Base-by-base conservation (phyloP, 2,329 filamentous ascomycete species). In the Arthrocladium fulminans region DNA sequence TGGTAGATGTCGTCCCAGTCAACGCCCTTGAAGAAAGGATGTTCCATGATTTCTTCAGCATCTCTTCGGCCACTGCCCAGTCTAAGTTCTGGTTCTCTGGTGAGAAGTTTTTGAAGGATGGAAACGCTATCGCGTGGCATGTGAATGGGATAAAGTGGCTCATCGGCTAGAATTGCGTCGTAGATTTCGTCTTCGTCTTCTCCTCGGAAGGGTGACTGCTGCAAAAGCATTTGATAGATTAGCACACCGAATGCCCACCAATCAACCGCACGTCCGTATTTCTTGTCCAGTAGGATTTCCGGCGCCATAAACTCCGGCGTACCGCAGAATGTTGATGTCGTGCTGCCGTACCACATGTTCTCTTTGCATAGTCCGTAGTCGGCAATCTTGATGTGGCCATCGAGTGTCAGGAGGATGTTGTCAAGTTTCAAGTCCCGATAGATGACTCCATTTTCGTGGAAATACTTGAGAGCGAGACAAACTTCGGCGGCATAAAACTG, bases 271-370 rank as follows among this genome's bases (percentile, higher is more conserved):
- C 92, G 84, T 39, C 89, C 90, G 61, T 98, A 98, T 65, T 96
- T 97, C 75, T 98, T 98, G 66, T 98, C 92, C 49, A 97, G 75
- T 29, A 98, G 73, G 69, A 98, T 98, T 84, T 98, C 92, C 7
- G 92, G 92, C 7, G 92, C 92, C 92, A 98, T 98, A 58, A 98
- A 98, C 65, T 98, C 92, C 13, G 92, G 92, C n/a, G 92, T 98
- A 67, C 92, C 92, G 65, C 92, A 98, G 73, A 98, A 98, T 6
- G 92, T 98, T 70, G 89, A 90, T 0, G 92, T 98, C 2, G 86
- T 96, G 48, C 86, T 90, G 37, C 88, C 88, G 64, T 94, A 98
- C 89, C 90, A 98, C 92, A 98, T 98, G 60, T 98, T 89, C 65
- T 98, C 92, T 70, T 98, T 98, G 73, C 94, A 98, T 42, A 98